Evolutionary conservation across 768 basidiomycete genomes (phyloP).

Genomic region (Ephemerocybe angulata): DNA sequence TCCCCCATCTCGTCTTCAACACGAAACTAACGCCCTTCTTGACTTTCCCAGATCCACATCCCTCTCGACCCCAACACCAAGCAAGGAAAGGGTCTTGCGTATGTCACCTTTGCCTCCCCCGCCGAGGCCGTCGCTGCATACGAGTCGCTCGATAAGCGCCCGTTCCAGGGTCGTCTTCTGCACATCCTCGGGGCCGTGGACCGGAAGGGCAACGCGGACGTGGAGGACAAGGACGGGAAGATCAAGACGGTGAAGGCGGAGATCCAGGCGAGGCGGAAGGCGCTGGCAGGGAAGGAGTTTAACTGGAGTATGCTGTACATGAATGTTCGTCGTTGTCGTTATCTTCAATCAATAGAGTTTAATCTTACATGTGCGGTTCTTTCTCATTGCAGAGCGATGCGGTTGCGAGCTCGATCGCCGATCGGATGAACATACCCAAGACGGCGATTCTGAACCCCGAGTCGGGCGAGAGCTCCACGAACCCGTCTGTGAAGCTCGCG

Average conservation of each 20-base stretch:
- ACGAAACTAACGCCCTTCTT: conserved; percentile 12
- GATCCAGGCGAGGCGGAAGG: conserved; percentile 59
- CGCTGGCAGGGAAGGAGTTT: conserved; percentile 71
- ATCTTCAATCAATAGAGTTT: conserved; percentile 7
- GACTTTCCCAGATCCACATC: conserved; percentile 48
- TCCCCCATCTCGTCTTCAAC: background rate
- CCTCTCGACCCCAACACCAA: conserved; percentile 44
- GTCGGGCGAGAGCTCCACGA: conserved; percentile 41
- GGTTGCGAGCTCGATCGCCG: conserved; percentile 85
- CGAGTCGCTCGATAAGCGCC: conserved; percentile 70
- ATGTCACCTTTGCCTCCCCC: conserved; percentile 42
- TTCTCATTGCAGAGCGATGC: conserved; percentile 72
- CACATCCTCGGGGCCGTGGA: conserved; percentile 88
- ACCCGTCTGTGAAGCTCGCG: conserved; percentile 90
- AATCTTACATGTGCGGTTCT: conserved; percentile 13
- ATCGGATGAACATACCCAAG: conserved; percentile 84
- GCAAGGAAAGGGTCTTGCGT: conserved; percentile 49
- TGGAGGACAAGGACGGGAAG: conserved; percentile 39
- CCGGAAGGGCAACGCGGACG: conserved; percentile 44
- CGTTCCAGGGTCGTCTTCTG: conserved; percentile 88
- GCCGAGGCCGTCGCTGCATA: conserved; percentile 61
- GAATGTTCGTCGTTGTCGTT: conserved; percentile 76
- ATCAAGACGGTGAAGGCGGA: conserved; percentile 59
- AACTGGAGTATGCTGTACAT: conserved; percentile 95
- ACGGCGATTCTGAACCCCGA: conserved; percentile 85